Base-by-base conservation (phyloP, 2,329 filamentous ascomycete genomes). In the Aspergillus niger region DNA sequence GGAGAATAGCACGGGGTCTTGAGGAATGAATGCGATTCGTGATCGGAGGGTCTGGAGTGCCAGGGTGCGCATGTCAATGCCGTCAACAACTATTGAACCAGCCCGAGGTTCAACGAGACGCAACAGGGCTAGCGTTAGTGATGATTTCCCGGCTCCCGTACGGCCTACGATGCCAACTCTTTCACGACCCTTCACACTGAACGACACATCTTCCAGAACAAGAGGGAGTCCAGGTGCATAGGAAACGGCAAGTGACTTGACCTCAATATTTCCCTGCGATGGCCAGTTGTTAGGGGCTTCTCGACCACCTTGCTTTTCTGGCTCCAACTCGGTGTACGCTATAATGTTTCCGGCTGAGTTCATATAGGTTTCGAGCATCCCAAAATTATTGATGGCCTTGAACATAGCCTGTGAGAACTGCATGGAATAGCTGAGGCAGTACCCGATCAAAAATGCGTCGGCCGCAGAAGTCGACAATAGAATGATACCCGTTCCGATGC, bases 1-100 rank as follows among this genome's bases (percentile, higher is more conserved):
- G 24, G 53, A 55, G 39, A 55, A 55, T 8, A 55, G 26, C n/a
- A 55, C 28, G 5, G 53, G 53, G 7, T 55, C 53, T 44, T 55
- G 53, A 4, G 53, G 39, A 6, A 55, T 44, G 6, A 55, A 44
- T 11, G 53, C 39, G 10, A 55, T 43, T 20, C 53, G 39, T 24
- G 53, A 55, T 5, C 53, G 39, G n/a, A 55, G 39, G 24, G 13
- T 4, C 3, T 36, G 53, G 4, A 55, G n/a, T 2, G 26, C 26
- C 39, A 55, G 8, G 26, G 53, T 47, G 8, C 20, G 3, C 6
- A 55, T 47, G 28, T 55, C 53, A 26, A 47, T 44, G 53, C 39
- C 53, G 24, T 55, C 53, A 41, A 55, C 20, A 24, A 30, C 3
- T 26, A 55, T 44, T 8, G 39, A n/a, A n/a, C 53, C 53, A 6